phyloP scores from a whole-genome alignment of 2,329 filamentous ascomycete genomes.

The Coniochaeta sp. region DNA sequence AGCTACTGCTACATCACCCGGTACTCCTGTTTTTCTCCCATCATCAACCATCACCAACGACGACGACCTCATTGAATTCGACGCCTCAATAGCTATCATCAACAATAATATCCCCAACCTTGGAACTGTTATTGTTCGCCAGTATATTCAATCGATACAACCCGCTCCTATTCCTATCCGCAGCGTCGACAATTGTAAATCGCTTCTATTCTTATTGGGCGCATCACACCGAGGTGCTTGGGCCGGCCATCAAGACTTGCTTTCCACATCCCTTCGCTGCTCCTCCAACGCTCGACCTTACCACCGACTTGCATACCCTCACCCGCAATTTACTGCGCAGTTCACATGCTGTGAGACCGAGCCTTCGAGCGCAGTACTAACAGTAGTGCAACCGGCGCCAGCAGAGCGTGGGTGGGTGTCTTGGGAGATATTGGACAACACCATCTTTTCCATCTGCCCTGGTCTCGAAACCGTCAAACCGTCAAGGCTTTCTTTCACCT shows the following conservation, averaged over 20 bases:
- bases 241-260: neutral
- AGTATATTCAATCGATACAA: neutral
- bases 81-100: neutral
- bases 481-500: neutral
- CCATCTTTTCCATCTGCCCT: neutral
- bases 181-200: neutral
- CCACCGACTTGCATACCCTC: neutral
- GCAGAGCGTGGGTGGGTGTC: neutral
- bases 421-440: neutral
- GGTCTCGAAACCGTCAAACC: neutral
- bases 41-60: neutral
- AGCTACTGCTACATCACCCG: neutral
- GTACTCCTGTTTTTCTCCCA: neutral
- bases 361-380: neutral
- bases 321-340: neutral
- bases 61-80: neutral
- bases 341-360: neutral
- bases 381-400: neutral
- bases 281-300: neutral
- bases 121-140: neutral
- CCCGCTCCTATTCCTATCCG: neutral
- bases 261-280: neutral
- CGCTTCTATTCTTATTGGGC: neutral
- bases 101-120: neutral
- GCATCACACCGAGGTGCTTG: neutral